Evolutionary conservation across 768 basidiomycete genomes (phyloP).

Genomic region (Kwoniella shandongensis): DNA sequence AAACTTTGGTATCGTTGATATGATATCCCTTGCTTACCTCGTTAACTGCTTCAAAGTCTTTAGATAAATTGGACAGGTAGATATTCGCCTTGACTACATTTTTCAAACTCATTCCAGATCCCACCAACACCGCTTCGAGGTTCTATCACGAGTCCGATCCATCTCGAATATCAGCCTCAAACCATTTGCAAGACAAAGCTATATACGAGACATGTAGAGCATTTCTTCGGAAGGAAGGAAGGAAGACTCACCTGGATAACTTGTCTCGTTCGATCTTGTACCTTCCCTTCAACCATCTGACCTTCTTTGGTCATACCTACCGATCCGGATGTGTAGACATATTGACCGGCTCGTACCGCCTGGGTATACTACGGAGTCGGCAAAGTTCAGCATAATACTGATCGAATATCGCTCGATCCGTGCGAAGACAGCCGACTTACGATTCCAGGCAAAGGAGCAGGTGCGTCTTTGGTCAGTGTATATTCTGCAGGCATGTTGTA

Average conservation of each 20-base stretch:
- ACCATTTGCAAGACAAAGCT: too few relatives aligned
- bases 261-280: slow-evolving; percentile 48
- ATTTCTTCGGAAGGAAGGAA: neutral
- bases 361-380: slow-evolving; percentile 48
- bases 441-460: slow-evolving; percentile 43
- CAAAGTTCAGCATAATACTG: neutral
- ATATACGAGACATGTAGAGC: too few relatives aligned
- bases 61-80: slow-evolving; percentile 46
- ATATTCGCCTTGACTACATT: slow-evolving; percentile 51
- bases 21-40: slow-evolving; percentile 36
- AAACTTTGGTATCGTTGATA: too few relatives aligned
- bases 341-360: slow-evolving; percentile 47
- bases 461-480: slow-evolving; percentile 43
- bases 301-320: slow-evolving; percentile 50
- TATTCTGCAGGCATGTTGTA: slow-evolving; percentile 49
- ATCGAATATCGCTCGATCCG: neutral
- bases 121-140: slow-evolving; percentile 48
- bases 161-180: too few relatives aligned
- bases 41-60: slow-evolving; percentile 46
- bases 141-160: too few relatives aligned
- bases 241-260: slow-evolving; percentile 41
- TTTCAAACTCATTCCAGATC: slow-evolving; percentile 38
- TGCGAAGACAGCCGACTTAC: too few relatives aligned
- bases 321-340: slow-evolving; percentile 47
- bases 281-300: slow-evolving; percentile 49